Percentiles rank a stretch among this genome's conserved stretches.
These are phyloP conservation scores for Pulveroboletus sp. DNA, from an alignment of 768 basidiomycete genomes.

Conservation along the genomic window DNA sequence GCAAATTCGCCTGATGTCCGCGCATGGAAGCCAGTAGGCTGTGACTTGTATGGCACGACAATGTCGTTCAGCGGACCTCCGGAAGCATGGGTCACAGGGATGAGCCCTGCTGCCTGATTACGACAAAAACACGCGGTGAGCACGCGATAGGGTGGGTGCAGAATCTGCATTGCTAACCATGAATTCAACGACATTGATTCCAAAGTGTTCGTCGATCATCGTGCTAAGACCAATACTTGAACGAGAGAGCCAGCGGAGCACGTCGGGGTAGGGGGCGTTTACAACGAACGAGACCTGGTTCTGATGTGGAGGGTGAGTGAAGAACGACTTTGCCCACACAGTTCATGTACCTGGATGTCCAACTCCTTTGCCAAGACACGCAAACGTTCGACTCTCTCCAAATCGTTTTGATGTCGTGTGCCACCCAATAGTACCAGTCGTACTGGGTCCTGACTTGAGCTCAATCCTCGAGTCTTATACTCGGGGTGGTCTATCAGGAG, in stretches of 20 bases:
- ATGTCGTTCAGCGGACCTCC: constrained; percentile 92
- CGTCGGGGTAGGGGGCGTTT: constrained; percentile 72
- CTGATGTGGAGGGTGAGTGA: constrained; percentile 35
- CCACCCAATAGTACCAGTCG: constrained; percentile 80
- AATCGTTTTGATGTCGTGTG: constrained; percentile 73
- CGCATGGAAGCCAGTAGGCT: constrained; percentile 84
- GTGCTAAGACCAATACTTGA: constrained; percentile 88
- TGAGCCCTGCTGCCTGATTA: constrained; percentile 83
- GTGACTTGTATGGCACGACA: constrained; percentile 69
- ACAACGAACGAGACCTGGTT: constrained; percentile 70
- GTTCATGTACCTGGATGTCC: constrained; percentile 52
- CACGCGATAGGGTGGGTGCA: constrained; percentile 1
- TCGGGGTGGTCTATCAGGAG: constrained; percentile 60
- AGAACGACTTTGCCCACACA: neutral
- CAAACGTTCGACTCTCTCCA: constrained; percentile 59
- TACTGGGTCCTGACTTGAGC: constrained; percentile 31
- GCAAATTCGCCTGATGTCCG: constrained; percentile 61
- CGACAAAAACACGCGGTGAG: constrained; percentile 9
- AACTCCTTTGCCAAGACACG: constrained; percentile 56
- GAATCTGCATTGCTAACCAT: constrained; percentile 57
- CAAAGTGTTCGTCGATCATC: constrained; percentile 98
- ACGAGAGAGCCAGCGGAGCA: constrained; percentile 65
- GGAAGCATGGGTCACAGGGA: constrained; percentile 88
- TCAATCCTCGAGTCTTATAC: constrained; percentile 30
- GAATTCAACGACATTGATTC: constrained; percentile 96